Evolutionary conservation across 2,329 filamentous ascomycete genomes (phyloP), one percentile per base, ranked within the genome.

Genomic region (Xenoacremonium recifei): DNA sequence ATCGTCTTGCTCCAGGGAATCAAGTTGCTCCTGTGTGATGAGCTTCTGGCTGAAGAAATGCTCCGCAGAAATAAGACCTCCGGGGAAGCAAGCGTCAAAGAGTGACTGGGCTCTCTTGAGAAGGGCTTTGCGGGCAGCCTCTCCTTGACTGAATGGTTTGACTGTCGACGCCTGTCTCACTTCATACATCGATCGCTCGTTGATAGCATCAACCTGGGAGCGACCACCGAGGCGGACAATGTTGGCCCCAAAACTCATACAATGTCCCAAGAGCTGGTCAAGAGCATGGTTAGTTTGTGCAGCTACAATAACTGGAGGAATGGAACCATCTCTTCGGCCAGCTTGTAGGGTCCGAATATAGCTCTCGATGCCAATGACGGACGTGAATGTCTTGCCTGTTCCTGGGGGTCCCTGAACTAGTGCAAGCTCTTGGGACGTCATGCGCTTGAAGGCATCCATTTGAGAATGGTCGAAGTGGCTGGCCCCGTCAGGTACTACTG

Each of bases 241-340:
- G 1, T 79, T 74, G 73, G 50, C 47, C 4, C 64, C 85, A 3
- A 61, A 64, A 1, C 54, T 40, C 1, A 80, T 70, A 13, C 89
- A 72, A 40, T 84, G 79, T 1, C 69, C 67, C 0, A 96, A 70
- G 0, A 96, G 71, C 58, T 96, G 90, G 53, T 96, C 90, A 0
- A 96, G 69, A 0, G 90, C 90, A 63, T 96, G 89, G 45, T 96
- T 96, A 0, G 90, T 96, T 55, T 96, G 89, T 6, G 89, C 89
- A 0, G 89, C 79, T 4, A 96, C 73, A 16, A 96, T 74, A 21
- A 96, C 82, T 0, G 87, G 87, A 2, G 49, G 39, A 3, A 30
- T 23, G 5, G 42, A 2, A 5, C 41, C 20, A 3, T 34, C 29
- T 12, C 32, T 34, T 43, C 65, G 70, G 2, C 59, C 54, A 3